phyloP scores from a whole-genome alignment of 257 asterid genomes.

The Fraxinus pennsylvanica region DNA sequence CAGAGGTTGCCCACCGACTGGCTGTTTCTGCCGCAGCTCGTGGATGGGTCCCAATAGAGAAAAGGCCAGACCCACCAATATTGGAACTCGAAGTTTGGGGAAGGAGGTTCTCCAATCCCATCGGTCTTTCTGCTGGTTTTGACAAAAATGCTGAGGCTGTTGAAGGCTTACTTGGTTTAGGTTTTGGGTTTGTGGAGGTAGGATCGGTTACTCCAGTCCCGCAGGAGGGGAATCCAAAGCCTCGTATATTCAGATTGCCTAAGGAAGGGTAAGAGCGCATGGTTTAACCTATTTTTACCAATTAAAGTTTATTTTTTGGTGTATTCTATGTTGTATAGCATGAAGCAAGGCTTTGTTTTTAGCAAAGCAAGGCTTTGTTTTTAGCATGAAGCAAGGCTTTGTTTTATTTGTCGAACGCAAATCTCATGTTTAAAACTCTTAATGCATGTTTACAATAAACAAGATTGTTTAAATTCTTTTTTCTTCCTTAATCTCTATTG shows the following conservation, averaged over 20 bases:
- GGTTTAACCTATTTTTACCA: background rate
- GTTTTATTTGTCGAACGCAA: background rate
- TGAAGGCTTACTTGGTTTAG: constrained; percentile 92
- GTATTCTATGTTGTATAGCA: background rate
- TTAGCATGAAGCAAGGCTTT: background rate
- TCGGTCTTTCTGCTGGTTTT: constrained; percentile 97
- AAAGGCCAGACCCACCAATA: constrained; percentile 77
- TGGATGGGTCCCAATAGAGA: constrained; percentile 98
- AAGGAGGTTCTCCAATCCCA: constrained; percentile 93
- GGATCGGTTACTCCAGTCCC: constrained; percentile 98
- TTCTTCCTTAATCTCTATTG: constrained; percentile 11
- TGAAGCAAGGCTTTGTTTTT: background rate
- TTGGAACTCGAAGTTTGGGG: constrained; percentile 89
- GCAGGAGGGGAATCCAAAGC: constrained; percentile 97
- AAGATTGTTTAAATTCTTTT: background rate
- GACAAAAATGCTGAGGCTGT: constrained; percentile 98
- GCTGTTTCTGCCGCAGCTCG: constrained; percentile 99
- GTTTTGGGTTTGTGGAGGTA: constrained; percentile 98
- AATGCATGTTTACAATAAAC: background rate
- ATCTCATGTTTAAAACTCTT: background rate
- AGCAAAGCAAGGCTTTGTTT: too few species aligned
- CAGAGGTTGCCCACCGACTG: constrained; percentile 89
- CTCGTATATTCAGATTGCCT: constrained; percentile 88
- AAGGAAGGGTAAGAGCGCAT: constrained; percentile 64
- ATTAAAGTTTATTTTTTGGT: background rate